Base-by-base conservation (phyloP, 495 filamentous ascomycete genomes). In the Penicillium simplicissimum region DNA sequence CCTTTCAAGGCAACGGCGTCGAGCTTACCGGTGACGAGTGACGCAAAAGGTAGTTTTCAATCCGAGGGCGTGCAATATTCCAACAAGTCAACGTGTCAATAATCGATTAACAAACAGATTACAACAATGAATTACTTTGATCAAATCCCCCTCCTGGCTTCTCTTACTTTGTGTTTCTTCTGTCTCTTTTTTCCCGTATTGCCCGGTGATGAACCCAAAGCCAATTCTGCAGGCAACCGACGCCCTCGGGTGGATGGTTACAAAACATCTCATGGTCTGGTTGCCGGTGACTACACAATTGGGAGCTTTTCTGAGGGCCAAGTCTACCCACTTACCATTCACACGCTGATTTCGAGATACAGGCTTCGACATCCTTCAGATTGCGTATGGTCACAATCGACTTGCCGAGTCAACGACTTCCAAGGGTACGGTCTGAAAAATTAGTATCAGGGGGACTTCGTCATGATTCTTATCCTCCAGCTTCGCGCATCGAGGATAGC, bases 11-110 rank as follows among this genome's bases (percentile, higher is more conserved):
- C 61, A 74, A 73, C 74, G 70, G 62, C 63, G 74, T 76, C 34
- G 67, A 73, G 72, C 72, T 73, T 53, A 59, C 54, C 72, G 14
- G 52, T 76, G 74, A 76, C 58, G 72, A 76, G 74, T 69, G 70
- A 69, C 59, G 62, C 19, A 47, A 53, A 74, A 68, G 69, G 72
- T 76, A 76, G 74, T 76, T 76, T 76, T 76, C 74, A 76, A 76
- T 72, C 70, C 62, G 68, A 70, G 60, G 58, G 58, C 23, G 5
- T 55, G 11, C 45, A 55, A 28, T 53, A 8, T 49, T 48, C 19
- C 23, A 52, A n/a, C 38, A 25, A 25, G 9, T 65, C 19, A 15
- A 48, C 40, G 4, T 38, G 33, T 42, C 11, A 14, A 38, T 42
- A 40, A 25, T 42, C 28, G 1, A 38, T 14, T 3, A 55, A 42